Conservation (phyloP, 2,329 filamentous ascomycete genomes). For the Coniochaeta sp. region DNA sequence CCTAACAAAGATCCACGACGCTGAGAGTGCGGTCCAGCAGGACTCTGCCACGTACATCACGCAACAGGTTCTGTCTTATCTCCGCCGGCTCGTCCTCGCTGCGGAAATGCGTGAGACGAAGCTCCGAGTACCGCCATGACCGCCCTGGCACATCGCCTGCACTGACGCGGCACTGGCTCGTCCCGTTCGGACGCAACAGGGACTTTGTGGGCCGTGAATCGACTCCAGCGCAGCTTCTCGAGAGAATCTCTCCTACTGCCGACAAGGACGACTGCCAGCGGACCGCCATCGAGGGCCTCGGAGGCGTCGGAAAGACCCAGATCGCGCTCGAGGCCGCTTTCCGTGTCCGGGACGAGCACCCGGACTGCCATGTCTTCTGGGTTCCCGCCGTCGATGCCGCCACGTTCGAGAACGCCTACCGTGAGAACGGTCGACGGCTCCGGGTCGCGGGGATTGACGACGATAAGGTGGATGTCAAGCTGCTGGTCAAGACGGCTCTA, state of each 20-base stretch:
- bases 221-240: constrained; percentile 11
- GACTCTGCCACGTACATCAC: too few relatives aligned
- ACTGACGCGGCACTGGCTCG: constrained; percentile 5
- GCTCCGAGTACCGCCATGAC: too few relatives aligned
- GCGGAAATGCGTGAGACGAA: too few relatives aligned
- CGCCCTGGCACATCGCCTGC: too few relatives aligned
- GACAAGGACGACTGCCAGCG: constrained; percentile 14
- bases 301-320: constrained; percentile 30
- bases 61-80: too few relatives aligned
- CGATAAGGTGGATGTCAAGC: too few relatives aligned
- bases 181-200: constrained; percentile 17
- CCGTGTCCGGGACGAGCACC: constrained; percentile 13
- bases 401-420: constrained; percentile 26
- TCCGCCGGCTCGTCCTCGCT: too few relatives aligned
- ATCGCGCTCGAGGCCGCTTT: constrained; percentile 27
- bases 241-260: constrained; percentile 2
- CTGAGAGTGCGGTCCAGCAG: too few relatives aligned
- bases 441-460: too few relatives aligned
- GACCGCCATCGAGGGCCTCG: constrained; percentile 20
- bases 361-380: constrained; percentile 32
- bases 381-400: constrained; percentile 20
- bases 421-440: constrained; percentile 21
- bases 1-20: too few relatives aligned
- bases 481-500: too few relatives aligned
- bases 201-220: constrained; percentile 16